Base-by-base conservation (phyloP, 441 rosid species). In the Aleurites moluccanus region DNA sequence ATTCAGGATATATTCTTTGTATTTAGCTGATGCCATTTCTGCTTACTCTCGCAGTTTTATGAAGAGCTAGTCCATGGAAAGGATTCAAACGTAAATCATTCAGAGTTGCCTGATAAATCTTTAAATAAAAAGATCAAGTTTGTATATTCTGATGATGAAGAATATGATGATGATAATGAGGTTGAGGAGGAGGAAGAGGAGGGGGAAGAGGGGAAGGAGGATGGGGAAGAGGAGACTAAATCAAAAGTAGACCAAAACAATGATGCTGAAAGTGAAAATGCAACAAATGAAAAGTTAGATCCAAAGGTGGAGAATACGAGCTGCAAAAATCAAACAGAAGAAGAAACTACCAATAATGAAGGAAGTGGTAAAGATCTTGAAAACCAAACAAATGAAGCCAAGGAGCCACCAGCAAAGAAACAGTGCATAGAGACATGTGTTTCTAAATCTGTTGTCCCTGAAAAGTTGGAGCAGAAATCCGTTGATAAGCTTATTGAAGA, bases 401-500 rank as follows among this genome's bases (percentile, higher is more conserved):
- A 76, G 62, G 95, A 89, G 80, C 97, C 92, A 55, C 90, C 89
- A 6, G 75, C 63, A 50, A 92, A 91, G 88, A 92, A 90, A 80
- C 85, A 81, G 47, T 90, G 96, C 70, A n/a, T 76, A 10, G 96
- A 88, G 73, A 67, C 79, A 38, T 79, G 78, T 75, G 78, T 81
- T 38, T 75, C 88, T 30, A 78, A 85, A 69, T 55, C 71, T 75
- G 78, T 44, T 33, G 80, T 62, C 45, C 74, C 33, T 44, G 85
- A 73, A 45, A 83, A 81, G 72, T 81, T 73, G 16, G 94, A 82
- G 79, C 84, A 86, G 83, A 89, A 85, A 80, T 92, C 98, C 3
- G 80, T 96, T 82, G 99, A 96, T 86, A 85, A 85, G 86, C 90
- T 96, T 47, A 96, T 96, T 72, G 98, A 93, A 76, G 99, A 87